Evolutionary conservation across 371 early-diverging fungal genomes (phyloP), one percentile per base, ranked within the genome.

Genomic region (Phascolomyces articulosus): DNA sequence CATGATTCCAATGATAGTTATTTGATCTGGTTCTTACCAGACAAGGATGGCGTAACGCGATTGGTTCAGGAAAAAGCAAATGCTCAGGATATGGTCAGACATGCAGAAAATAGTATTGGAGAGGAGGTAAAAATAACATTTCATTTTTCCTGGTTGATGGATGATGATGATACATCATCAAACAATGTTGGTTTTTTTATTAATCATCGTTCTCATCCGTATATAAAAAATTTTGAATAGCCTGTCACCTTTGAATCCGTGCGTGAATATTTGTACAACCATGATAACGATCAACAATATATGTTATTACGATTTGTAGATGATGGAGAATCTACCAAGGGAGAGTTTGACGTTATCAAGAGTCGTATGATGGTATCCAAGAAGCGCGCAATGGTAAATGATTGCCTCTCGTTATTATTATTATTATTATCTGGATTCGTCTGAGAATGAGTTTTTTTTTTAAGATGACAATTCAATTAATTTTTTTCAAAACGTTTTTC

Each of bases 1-100:
- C 60, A 87, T 69, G 79, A 85, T 71, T 64, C 83, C 67, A 66
- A 72, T 56, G 70, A 85, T 70, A 75, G 71, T 8, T 83, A 78
- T 49, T 63, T 83, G 29, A 79, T 77, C 1, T 80, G 80, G 78
- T 83, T 78, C 65, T 66, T 83, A 57, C 83, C 83, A 51, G 74
- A 83, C 41, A 56, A 66, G 26, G 70, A 75, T 2, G 73, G 75
- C 23, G 69, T 76, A 31, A 53, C 69, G 55, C 31, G 67, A 55
- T 51, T 83, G 7, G 72, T 77, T 20, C 57, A 66, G 16, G 79
- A 77, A 62, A 78, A 73, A 56, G 57, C 62, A 44, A 60, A 72
- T 27, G 64, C 51, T 6, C 51, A 51, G 23, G 51, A 38, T 15
- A 13, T 27, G 11, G 40, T 41, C 58, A 58, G 23, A 3, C 21